A percentile compares a stretch with the other conserved stretches of the same genome.
Evolutionary conservation across 495 filamentous ascomycete genomes (phyloP).

Genomic region (Penicillium paxilli): DNA sequence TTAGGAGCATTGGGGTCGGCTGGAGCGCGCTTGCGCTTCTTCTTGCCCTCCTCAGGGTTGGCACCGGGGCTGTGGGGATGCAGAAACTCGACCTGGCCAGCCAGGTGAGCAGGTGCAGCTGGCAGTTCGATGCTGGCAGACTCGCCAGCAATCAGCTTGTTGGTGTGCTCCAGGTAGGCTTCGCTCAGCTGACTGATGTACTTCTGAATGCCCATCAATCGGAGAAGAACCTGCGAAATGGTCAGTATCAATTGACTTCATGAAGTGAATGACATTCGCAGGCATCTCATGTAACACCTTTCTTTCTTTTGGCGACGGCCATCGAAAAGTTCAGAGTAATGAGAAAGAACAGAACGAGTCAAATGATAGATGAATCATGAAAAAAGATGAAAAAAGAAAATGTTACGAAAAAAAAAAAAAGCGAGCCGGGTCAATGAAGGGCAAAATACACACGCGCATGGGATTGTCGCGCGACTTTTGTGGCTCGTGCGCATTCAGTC

Average conservation of each 20-base stretch:
- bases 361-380: background rate
- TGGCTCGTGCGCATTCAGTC: background rate
- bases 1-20: slow-evolving; percentile 95
- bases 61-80: slow-evolving; percentile 40
- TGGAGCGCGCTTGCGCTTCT: slow-evolving; percentile 78
- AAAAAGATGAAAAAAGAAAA: background rate
- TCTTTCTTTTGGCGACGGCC: background rate
- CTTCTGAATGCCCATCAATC: slow-evolving; percentile 69
- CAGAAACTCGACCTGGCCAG: slow-evolving; percentile 43
- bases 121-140: slow-evolving; percentile 49
- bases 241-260: background rate
- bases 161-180: slow-evolving; percentile 81
- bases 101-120: slow-evolving; percentile 49
- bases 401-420: background rate
- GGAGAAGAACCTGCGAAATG: slow-evolving; percentile 63
- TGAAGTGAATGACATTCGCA: background rate
- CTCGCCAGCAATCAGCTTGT: slow-evolving; percentile 70
- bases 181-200: slow-evolving; percentile 71
- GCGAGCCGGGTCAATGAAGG: no score
- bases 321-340: background rate
- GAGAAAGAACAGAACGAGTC: background rate
- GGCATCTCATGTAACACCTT: background rate
- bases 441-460: background rate
- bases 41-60: slow-evolving; percentile 62
- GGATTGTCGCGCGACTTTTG: background rate